Conservation (phyloP, 2,329 filamentous ascomycete genomes). For the Lachnellula cervina region DNA sequence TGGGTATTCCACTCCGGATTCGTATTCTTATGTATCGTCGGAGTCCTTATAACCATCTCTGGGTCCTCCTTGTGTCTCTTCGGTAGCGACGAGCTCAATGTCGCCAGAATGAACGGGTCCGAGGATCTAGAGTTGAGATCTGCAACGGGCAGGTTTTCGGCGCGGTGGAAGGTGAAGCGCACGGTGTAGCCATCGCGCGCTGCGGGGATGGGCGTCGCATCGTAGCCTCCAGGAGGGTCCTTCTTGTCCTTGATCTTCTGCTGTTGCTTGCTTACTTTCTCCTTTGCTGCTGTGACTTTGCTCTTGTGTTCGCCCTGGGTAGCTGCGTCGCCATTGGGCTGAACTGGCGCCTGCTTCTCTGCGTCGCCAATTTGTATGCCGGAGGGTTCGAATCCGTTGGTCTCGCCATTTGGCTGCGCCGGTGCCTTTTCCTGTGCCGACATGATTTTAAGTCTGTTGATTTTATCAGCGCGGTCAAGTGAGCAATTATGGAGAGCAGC, state of each 20-base stretch:
- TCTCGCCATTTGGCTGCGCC: not conserved
- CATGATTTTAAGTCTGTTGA: conserved; percentile 5
- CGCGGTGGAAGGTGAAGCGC: conserved; percentile 77
- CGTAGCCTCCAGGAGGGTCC: conserved; percentile 60
- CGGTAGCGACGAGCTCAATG: conserved; percentile 62
- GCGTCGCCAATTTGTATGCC: conserved; percentile 1
- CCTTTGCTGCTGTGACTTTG: conserved; percentile 21
- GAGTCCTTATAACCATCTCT: conserved; percentile 66
- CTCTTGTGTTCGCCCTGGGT: conserved; percentile 16
- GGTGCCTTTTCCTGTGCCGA: conserved; percentile 13
- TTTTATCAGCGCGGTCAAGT: not conserved
- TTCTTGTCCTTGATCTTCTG: conserved; percentile 29
- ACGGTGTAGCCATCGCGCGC: conserved; percentile 77
- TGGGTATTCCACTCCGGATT: conserved; percentile 78
- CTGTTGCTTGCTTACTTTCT: conserved; percentile 29
- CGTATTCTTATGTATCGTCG: conserved; percentile 65
- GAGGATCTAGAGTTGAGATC: conserved; percentile 74
- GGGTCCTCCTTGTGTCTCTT: conserved; percentile 84
- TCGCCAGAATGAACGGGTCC: conserved; percentile 77
- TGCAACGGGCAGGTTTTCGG: conserved; percentile 73
- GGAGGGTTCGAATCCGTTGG: conserved; percentile 1
- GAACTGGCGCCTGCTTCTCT: not conserved
- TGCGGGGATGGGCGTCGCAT: conserved; percentile 69
- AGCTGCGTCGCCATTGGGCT: conserved; percentile 4
- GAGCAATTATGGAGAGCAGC: not conserved